Evolutionary conservation across 2,329 filamentous ascomycete species (phyloP).

Genomic region (Aureobasidium sp.): DNA sequence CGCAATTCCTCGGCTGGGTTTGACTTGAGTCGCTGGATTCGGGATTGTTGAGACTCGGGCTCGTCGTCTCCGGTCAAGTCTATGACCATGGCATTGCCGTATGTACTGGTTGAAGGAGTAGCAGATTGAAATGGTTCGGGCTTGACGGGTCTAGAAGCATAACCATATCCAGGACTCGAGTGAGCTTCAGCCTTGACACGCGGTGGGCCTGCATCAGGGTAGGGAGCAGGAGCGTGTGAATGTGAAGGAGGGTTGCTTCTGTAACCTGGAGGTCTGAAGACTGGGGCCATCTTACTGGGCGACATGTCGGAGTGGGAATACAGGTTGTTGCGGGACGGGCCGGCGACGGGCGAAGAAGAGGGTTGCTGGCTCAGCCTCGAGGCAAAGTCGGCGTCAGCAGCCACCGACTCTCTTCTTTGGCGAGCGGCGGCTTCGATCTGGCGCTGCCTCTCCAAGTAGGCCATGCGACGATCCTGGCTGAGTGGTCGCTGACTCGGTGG

Average conservation of each 20-base stretch:
- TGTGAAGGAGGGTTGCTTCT: slow-evolving; percentile 10
- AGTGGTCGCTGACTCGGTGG: slow-evolving; percentile 14
- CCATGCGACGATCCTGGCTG: slow-evolving; percentile 5
- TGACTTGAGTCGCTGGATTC: not conserved
- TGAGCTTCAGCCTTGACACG: slow-evolving; percentile 6
- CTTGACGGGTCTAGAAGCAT: not conserved
- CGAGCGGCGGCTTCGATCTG: slow-evolving; percentile 11
- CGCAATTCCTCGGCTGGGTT: not conserved
- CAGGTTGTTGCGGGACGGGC: not conserved
- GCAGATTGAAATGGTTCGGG: not conserved
- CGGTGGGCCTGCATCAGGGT: not conserved
- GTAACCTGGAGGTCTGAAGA: slow-evolving; percentile 18
- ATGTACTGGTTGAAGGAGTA: not conserved
- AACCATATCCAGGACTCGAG: not conserved
- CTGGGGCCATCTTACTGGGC: slow-evolving; percentile 10
- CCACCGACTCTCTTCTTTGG: slow-evolving; percentile 15
- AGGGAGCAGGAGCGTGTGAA: not conserved
- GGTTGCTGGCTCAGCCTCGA: slow-evolving; percentile 20
- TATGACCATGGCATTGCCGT: not conserved
- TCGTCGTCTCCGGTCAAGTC: slow-evolving; percentile 5
- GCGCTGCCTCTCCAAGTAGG: slow-evolving; percentile 8
- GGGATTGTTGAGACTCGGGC: not conserved
- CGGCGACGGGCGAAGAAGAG: not conserved
- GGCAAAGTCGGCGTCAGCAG: slow-evolving; percentile 21
- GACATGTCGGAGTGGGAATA: not conserved